Percentiles rank a stretch among this genome's conserved stretches.
These are phyloP conservation scores for Cercospora berteroae DNA, from an alignment of 2,329 filamentous ascomycete species.

Conservation along the genomic window DNA sequence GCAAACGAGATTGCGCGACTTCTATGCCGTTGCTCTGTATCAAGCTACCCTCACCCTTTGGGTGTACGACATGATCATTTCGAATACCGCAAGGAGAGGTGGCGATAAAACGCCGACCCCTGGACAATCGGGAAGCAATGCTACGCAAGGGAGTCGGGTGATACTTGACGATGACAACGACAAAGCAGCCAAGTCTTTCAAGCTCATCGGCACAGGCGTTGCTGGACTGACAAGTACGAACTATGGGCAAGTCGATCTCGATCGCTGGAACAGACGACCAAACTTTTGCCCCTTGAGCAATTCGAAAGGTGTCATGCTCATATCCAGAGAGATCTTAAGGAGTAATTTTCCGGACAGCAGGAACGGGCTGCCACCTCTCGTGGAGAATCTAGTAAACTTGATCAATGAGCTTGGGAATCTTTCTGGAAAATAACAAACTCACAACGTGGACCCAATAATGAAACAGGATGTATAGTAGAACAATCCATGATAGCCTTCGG, in stretches of 20 bases:
- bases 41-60: conserved; percentile 65
- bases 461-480: not conserved
- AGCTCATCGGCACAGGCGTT: conserved; percentile 55
- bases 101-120: conserved; percentile 20
- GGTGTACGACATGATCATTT: conserved; percentile 57
- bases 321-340: conserved; percentile 56
- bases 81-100: conserved; percentile 41
- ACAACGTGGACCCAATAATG: not conserved
- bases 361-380: conserved; percentile 53
- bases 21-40: conserved; percentile 65
- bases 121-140: not conserved
- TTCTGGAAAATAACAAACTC: conserved; percentile 14
- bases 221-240: conserved; percentile 39
- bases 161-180: conserved; percentile 59
- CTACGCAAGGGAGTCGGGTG: not conserved
- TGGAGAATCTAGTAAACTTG: conserved; percentile 63
- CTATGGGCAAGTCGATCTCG: not conserved
- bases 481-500: not conserved
- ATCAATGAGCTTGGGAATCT: conserved; percentile 54
- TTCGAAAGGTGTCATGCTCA: conserved; percentile 57
- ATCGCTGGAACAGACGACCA: not conserved
- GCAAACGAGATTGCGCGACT: conserved; percentile 50
- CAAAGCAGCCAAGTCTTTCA: conserved; percentile 55
- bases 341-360: conserved; percentile 44
- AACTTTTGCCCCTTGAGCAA: conserved; percentile 49